Evolutionary conservation across 176 grass and related monocot genomes (phyloP).

Genomic region (Puccinellia tenuiflora): DNA sequence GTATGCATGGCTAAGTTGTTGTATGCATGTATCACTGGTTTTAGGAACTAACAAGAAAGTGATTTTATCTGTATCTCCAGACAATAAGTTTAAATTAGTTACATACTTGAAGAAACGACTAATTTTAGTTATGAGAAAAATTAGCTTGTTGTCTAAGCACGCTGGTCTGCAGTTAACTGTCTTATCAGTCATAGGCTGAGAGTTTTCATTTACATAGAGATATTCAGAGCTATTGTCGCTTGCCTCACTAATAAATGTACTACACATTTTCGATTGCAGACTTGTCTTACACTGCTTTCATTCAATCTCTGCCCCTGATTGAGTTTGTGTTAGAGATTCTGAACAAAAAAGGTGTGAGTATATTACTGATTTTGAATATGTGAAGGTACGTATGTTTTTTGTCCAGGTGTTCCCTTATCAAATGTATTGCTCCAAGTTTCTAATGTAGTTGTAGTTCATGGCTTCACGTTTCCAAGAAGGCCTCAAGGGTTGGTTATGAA

Average conservation of each 20-base stretch:
- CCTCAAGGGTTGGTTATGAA: constrained; percentile 49
- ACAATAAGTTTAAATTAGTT: not conserved
- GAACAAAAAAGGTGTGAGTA: not conserved
- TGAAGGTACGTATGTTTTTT: constrained; percentile 27
- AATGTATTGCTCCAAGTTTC: not conserved
- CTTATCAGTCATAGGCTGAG: not conserved
- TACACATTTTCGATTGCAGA: constrained; percentile 38
- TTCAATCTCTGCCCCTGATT: constrained; percentile 30
- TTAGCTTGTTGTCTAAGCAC: not conserved
- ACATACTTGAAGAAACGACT: not conserved
- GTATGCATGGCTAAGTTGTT: not conserved
- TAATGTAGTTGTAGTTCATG: not conserved
- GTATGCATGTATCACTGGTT: not conserved
- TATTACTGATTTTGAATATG: constrained; percentile 28
- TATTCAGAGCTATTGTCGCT: not conserved
- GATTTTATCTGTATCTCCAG: not conserved
- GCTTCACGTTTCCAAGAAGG: constrained; percentile 16
- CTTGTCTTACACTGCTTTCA: constrained; percentile 43
- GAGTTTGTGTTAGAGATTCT: constrained; percentile 36
- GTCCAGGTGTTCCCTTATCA: not conserved
- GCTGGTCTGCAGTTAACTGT: not conserved
- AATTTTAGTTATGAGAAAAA: not conserved
- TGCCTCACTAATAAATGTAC: not conserved
- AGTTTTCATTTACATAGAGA: not conserved
- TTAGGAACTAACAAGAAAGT: not conserved